Conservation (phyloP, 1,284 basidiomycete species). For the Marasmius fiardii region DNA sequence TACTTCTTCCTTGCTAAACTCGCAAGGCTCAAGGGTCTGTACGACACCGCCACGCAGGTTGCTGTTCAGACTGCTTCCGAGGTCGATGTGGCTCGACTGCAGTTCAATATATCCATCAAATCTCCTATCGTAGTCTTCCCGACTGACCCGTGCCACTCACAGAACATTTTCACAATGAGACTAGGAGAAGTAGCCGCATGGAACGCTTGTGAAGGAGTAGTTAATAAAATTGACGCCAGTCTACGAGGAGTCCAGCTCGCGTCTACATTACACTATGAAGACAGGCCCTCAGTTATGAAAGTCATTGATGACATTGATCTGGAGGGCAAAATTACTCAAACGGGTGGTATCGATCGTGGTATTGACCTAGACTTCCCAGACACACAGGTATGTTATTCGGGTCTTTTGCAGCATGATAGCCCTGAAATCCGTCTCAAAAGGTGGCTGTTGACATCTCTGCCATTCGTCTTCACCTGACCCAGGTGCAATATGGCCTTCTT, state of each 20-base stretch:
- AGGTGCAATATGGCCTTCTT: conserved; percentile 85
- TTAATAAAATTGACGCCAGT: conserved; percentile 72
- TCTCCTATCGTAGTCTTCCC: conserved; percentile 94
- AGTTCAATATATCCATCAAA: conserved; percentile 88
- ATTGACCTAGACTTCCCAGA: conserved; percentile 56
- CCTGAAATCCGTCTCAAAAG: conserved; percentile 36
- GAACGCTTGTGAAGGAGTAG: conserved; percentile 70
- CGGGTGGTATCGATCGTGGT: conserved; percentile 45
- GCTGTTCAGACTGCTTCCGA: conserved; percentile 91
- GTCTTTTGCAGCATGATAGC: neutral
- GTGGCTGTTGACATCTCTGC: conserved; percentile 82
- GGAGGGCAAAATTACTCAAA: conserved; percentile 69
- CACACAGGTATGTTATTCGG: conserved; percentile 53
- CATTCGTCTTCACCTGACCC: conserved; percentile 86
- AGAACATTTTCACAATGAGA: conserved; percentile 76
- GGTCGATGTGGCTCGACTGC: conserved; percentile 74
- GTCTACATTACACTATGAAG: conserved; percentile 60
- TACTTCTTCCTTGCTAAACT: conserved; percentile 87
- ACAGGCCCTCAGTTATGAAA: conserved; percentile 58
- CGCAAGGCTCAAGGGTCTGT: conserved; percentile 88
- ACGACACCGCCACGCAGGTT: conserved; percentile 92
- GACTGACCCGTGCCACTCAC: conserved; percentile 58
- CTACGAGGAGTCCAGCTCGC: conserved; percentile 85
- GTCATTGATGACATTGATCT: conserved; percentile 94
- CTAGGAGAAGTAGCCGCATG: conserved; percentile 88